phyloP scores from a whole-genome alignment of 176 grass and related monocot genomes.

The Paspalum vaginatum region DNA sequence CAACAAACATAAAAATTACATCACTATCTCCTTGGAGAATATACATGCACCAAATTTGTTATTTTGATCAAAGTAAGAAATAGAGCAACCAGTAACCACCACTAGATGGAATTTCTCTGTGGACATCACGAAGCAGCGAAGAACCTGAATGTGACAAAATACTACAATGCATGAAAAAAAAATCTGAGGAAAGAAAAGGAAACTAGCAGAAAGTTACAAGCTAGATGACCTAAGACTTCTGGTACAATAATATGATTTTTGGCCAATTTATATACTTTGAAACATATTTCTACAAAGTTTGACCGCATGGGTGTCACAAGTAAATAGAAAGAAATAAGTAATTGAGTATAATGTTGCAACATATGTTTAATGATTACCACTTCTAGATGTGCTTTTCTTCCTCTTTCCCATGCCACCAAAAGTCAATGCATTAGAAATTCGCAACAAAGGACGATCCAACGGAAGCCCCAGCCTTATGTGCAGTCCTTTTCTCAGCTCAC shows the following conservation, averaged over 20 bases:
- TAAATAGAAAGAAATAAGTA: not conserved
- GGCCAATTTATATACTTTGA: not conserved
- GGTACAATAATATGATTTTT: no score
- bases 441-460: constrained; percentile 83
- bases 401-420: constrained; percentile 48
- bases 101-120: constrained; percentile 80
- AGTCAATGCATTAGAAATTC: constrained; percentile 73
- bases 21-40: constrained; percentile 27
- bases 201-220: constrained; percentile 8
- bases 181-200: constrained; percentile 7
- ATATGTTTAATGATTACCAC: constrained; percentile 39
- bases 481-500: constrained; percentile 81
- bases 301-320: not conserved
- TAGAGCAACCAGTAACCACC: constrained; percentile 59
- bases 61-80: constrained; percentile 24
- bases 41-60: not conserved
- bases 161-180: constrained; percentile 10
- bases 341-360: not conserved
- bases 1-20: constrained; percentile 44
- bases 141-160: constrained; percentile 51
- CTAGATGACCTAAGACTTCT: no score
- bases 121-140: constrained; percentile 74
- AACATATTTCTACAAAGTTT: not conserved
- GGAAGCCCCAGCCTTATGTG: constrained; percentile 81
- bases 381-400: constrained; percentile 37